Evolutionary conservation across 169 alveolate species (phyloP), one percentile per base, ranked within the genome.

Genomic region (Eimeria falciformis): DNA sequence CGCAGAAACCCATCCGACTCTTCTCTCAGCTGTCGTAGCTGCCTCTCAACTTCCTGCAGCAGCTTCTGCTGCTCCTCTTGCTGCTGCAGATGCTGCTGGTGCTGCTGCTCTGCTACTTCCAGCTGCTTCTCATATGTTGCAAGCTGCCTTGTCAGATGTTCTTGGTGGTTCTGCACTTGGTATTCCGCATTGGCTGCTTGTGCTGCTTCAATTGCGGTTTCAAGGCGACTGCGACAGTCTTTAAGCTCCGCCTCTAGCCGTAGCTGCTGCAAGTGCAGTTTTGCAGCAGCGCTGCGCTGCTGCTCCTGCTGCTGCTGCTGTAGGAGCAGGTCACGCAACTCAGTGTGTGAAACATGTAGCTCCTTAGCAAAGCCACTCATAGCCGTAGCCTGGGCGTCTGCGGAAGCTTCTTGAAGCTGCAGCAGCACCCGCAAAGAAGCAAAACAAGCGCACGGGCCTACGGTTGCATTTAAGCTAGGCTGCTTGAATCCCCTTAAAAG

Each of bases 341-440:
- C 84, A 5, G 29, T 62, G 43, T 73, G 84, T 2, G 84, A 46
- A 55, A 73, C 65, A 9, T 73, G 37, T 33, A 73, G 53, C 58
- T 73, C 84, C 84, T 43, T 43, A 0, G 58, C 29, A 3, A 73
- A 17, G n/a, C 62, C 62, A 17, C n/a, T 62, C 84, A 73, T 73
- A 2, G 84, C 84, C n/a, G 84, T 62, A 43, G 84, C 84, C 37
- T 73, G 84, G 3, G 84, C 56, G 37, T 73, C 84, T n/a, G 84
- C 84, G 37, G 84, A 73, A n/a, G 84, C 84, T 37, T 73, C 84
- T n/a, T 73, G 84, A 17, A 73, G 84, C 58, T 43, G 33, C 65
- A 68, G 53, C 79, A 68, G 27, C 79, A 68, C 27, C 79, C 27
- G 40, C 45, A 66, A 23, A 14, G 14, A 50, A 50, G 58, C 58